A percentile compares a stretch with the other conserved stretches of the same genome.
Conservation (phyloP, 768 basidiomycete genomes). For the Kwoniella mangroviensis region DNA sequence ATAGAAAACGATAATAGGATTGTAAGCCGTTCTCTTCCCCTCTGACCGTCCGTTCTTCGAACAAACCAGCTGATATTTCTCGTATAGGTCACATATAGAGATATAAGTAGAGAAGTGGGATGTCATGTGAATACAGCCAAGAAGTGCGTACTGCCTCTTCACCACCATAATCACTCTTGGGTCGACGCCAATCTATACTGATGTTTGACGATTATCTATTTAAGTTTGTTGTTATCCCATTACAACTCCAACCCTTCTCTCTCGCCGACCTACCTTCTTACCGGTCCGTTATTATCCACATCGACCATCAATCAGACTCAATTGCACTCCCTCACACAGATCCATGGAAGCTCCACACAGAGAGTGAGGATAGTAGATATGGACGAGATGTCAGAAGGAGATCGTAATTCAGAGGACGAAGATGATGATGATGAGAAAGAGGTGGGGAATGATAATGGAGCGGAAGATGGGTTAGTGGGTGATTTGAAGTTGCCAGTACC, state of each 20-base stretch:
- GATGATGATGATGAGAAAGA: conserved; percentile 27
- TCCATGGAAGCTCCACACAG: conserved; percentile 13
- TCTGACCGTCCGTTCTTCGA: not conserved
- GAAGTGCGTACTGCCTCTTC: conserved; percentile 37
- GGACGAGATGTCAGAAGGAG: conserved; percentile 48
- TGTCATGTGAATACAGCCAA: conserved; percentile 52
- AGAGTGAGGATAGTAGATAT: conserved; percentile 46
- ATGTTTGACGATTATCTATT: not conserved
- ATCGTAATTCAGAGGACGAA: conserved; percentile 45
- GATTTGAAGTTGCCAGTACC: not conserved
- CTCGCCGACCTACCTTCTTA: conserved; percentile 44
- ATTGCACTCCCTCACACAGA: conserved; percentile 12
- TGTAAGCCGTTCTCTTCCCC: conserved; percentile 24
- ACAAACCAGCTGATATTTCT: not conserved
- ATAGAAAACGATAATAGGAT: conserved; percentile 43
- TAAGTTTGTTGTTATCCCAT: conserved; percentile 26
- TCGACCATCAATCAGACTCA: conserved; percentile 32
- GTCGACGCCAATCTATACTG: not conserved
- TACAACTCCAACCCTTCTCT: conserved; percentile 25
- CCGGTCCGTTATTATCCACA: conserved; percentile 33
- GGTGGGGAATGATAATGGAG: conserved; percentile 37
- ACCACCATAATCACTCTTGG: too few relatives aligned
- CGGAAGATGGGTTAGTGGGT: conserved; percentile 11
- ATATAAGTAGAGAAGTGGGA: conserved; percentile 46
- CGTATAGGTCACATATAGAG: conserved; percentile 47